A percentile compares a stretch with the other conserved stretches of the same genome.
Conservation (phyloP, 176 grass and related monocot genomes). For the Aegilops umbellulata region DNA sequence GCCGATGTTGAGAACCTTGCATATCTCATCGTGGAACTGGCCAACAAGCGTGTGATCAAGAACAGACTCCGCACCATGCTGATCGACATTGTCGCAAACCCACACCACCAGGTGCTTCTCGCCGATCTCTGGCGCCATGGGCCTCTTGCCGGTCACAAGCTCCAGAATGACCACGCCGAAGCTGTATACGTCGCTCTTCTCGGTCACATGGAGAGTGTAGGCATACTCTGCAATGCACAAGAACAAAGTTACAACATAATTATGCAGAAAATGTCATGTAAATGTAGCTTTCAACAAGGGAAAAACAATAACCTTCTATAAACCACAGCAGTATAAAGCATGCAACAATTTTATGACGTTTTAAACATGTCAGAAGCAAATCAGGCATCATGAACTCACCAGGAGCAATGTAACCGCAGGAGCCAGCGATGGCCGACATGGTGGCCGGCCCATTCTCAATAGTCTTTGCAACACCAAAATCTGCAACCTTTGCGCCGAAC, state of each 20-base stretch:
- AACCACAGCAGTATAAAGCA: neutral
- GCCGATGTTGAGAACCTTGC: conserved; percentile 63
- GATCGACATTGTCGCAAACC: conserved; percentile 43
- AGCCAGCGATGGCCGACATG: conserved; percentile 77
- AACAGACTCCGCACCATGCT: conserved; percentile 39
- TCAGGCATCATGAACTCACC: conserved; percentile 43
- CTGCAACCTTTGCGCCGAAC: conserved; percentile 62
- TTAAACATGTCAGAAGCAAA: neutral
- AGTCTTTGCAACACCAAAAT: conserved; percentile 78
- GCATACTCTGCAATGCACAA: conserved; percentile 72
- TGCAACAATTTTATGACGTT: neutral
- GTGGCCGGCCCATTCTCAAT: conserved; percentile 42
- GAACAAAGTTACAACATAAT: neutral
- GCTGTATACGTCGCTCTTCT: conserved; percentile 90
- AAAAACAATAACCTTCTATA: neutral
- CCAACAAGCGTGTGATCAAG: conserved; percentile 50
- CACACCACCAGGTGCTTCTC: conserved; percentile 66
- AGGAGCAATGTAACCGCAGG: conserved; percentile 89
- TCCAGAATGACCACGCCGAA: conserved; percentile 86
- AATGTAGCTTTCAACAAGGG: neutral
- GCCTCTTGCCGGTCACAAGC: conserved; percentile 65
- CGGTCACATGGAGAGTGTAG: conserved; percentile 70
- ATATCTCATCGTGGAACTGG: conserved; percentile 61
- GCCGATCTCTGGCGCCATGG: conserved; percentile 50
- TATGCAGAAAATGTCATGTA: neutral